Evolutionary conservation across 345 rosid species (phyloP), one percentile per base, ranked within the genome.

Genomic region (Melaleuca quinquenervia): DNA sequence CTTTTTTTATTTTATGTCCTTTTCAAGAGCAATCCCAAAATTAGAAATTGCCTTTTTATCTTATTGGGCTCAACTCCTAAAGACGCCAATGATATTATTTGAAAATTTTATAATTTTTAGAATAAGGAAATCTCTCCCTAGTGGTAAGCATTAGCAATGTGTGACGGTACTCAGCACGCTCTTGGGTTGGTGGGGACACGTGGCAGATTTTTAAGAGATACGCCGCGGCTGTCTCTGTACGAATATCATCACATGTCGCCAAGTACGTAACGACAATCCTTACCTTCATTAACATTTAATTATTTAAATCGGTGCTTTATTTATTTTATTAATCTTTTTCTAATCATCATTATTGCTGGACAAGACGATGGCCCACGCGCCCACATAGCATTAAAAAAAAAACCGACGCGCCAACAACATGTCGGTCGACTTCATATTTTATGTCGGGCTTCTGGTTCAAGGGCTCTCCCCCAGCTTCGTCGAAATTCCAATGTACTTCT

Each of bases 51-150:
- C 0, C 0, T 15, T 5, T 7, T 62, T 29, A 29, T 62, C 76
- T 41, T 41, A 62, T 1, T 1, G 15, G 75, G 44, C 22, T 15
- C 6, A 3, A 32, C 2, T 16, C 9, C 0, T 41, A 64, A 41
- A 0, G 45, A 32, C 16, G 24, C 45, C 24, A 64, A 32, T 16
- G 16, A 41, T 18, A 32, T 64, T 16, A 64, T 16, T 32, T 20
- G 44, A 29, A 29, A 32, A 29, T 58, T n/a, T n/a, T n/a, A n/a
- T n/a, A n/a, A n/a, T n/a, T n/a, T n/a, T n/a, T n/a, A n/a, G n/a
- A n/a, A n/a, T 58, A 6, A 14, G 0, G 32, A 58, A n/a, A 6
- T 58, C n/a, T 58, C 70, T n/a, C 36, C 36, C 0, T 0, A 1
- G 76, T 7, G 76, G 27, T 21, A 0, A 8, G 48, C 78, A 36